Base-by-base conservation (phyloP, 2,329 filamentous ascomycete genomes). In the Tolypocladium pustulatum region DNA sequence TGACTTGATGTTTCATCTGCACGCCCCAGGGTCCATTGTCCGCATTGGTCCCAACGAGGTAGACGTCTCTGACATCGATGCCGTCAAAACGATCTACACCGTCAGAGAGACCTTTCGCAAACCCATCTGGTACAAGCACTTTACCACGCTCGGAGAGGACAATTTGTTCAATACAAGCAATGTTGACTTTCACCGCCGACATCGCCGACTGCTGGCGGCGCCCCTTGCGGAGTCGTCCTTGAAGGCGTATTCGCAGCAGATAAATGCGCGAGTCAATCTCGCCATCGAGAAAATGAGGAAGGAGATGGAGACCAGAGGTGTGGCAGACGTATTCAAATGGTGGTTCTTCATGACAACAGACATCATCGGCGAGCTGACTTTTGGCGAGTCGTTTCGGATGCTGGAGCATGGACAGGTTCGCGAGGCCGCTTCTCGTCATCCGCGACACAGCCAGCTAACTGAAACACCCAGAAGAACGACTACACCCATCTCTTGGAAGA, bases 311-410 rank as follows among this genome's bases (percentile, higher is more conserved):
- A 41, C 49, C 0, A 61, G 65, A 0, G 70, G 74, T 0, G 68
- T 60, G 0, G 71, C 67, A 0, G 78, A 83, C 60, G 65, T 82
- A 0, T 71, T 74, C 58, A 80, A 81, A 56, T 83, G 80, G 80
- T 78, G 73, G 70, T 65, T 75, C 12, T 80, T 79, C 55, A 76
- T 82, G 72, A 68, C 78, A 0, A 78, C 78, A 0, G 81, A 84
- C 63, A 67, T 81, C 3, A 78, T 82, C 57, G 77, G 73, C 0
- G 72, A 81, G 49, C 62, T 83, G 10, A 74, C 68, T 4, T 83
- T 83, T 63, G 81, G 81, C 1, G 74, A 81, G 25, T 77, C 78
- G 0, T 81, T 82, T 22, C 22, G 30, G 1, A 54, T 49, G 13
- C 38, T 60, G 32, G 56, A 61, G 15, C n/a, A 37, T 2, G 56